Evolutionary conservation across 495 filamentous ascomycete species (phyloP).

Genomic region (Cercophora samala): DNA sequence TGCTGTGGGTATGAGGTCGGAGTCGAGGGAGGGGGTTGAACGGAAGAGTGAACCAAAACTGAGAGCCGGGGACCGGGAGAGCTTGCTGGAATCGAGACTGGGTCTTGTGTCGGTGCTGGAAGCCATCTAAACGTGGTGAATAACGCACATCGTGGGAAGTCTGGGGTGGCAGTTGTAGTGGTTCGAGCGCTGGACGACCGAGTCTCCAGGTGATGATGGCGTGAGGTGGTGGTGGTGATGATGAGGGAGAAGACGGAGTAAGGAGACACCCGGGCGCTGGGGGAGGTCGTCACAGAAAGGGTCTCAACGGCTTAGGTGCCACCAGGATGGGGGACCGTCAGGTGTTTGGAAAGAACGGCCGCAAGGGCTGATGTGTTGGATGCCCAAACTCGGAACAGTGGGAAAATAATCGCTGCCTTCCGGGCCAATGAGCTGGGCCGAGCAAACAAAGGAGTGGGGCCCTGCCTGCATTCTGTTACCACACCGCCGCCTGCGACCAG

Average conservation of each 20-base stretch:
- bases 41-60: slow-evolving; percentile 28
- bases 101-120: slow-evolving; percentile 24
- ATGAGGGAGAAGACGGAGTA: slow-evolving; percentile 16
- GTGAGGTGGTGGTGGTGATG: slow-evolving; percentile 12
- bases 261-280: slow-evolving; percentile 8
- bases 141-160: slow-evolving; percentile 28
- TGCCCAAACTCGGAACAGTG: slow-evolving; percentile 11
- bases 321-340: slow-evolving; percentile 20
- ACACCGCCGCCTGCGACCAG: slow-evolving; percentile 7
- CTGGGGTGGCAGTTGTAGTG: slow-evolving; percentile 18
- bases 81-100: slow-evolving; percentile 20
- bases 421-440: slow-evolving; percentile 7
- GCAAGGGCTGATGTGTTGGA: slow-evolving; percentile 18
- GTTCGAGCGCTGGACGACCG: not conserved
- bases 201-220: not conserved
- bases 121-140: slow-evolving; percentile 36
- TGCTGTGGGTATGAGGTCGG: slow-evolving; percentile 15
- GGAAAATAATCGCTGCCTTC: slow-evolving; percentile 11
- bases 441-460: not conserved
- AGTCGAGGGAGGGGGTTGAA: slow-evolving; percentile 16
- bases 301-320: slow-evolving; percentile 3
- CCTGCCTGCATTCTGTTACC: not conserved
- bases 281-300: slow-evolving; percentile 17
- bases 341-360: slow-evolving; percentile 21
- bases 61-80: slow-evolving; percentile 31